phyloP scores from a whole-genome alignment of 768 basidiomycete species.

The Rhizopogon salebrosus region DNA sequence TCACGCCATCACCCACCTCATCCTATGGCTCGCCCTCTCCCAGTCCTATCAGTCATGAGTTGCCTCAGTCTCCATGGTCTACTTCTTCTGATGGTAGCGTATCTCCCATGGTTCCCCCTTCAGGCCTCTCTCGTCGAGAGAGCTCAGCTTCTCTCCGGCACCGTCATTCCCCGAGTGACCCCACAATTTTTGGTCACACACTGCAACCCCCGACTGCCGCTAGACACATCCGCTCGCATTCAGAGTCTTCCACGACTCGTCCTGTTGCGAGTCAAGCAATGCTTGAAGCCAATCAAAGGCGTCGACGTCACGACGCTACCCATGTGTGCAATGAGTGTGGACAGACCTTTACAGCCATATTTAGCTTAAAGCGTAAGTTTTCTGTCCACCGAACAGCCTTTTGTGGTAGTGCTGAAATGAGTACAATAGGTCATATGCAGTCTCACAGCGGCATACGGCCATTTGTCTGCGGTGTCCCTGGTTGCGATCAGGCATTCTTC shows the following conservation, averaged over 20 bases:
- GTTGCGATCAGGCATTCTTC: slow-evolving; percentile 23
- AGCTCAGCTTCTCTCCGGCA: background rate
- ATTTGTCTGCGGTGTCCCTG: slow-evolving; percentile 18
- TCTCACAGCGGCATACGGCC: slow-evolving; percentile 25
- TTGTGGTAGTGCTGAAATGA: too few species aligned
- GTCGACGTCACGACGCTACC: slow-evolving; percentile 23
- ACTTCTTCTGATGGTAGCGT: slow-evolving; percentile 5
- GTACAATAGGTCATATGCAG: slow-evolving; percentile 19
- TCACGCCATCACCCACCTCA: slow-evolving; percentile 19
- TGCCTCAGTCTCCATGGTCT: slow-evolving; percentile 11
- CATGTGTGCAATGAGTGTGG: slow-evolving; percentile 13
- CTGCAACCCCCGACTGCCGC: background rate
- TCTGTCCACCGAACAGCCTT: background rate
- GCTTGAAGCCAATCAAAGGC: slow-evolving; percentile 26
- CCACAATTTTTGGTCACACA: background rate
- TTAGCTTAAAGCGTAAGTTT: slow-evolving; percentile 30
- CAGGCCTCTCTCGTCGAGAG: background rate
- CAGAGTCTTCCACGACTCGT: slow-evolving; percentile 8
- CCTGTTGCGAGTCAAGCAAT: slow-evolving; percentile 28
- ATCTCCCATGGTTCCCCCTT: background rate
- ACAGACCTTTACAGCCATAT: slow-evolving; percentile 25
- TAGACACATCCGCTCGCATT: slow-evolving; percentile 13
- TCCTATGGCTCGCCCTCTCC: slow-evolving; percentile 22
- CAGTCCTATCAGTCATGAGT: slow-evolving; percentile 7
- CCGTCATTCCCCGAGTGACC: background rate